Percentiles rank a stretch among this genome's conserved stretches.
These are phyloP conservation scores for Spathaspora hagerdaliae DNA, from an alignment of 805 yeast species.

Conservation along the genomic window DNA sequence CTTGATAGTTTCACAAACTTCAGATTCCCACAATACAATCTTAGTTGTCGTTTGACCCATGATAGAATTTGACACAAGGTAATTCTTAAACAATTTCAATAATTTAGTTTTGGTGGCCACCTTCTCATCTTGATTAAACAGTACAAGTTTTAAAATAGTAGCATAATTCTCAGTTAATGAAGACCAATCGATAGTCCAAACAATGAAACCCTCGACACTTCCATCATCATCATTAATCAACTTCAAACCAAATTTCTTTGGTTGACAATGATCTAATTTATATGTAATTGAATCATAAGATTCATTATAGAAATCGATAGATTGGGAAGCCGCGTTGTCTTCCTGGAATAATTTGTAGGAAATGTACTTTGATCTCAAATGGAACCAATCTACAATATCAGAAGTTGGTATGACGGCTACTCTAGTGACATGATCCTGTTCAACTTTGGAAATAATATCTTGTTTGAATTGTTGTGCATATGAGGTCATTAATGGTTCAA, in stretches of 20 bases:
- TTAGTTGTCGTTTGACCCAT: slow-evolving; percentile 9
- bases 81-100: slow-evolving; percentile 7
- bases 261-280: slow-evolving; percentile 21
- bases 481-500: slow-evolving; percentile 18
- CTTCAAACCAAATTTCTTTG: slow-evolving; percentile 30
- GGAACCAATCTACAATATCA: slow-evolving; percentile 38
- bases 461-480: slow-evolving; percentile 17
- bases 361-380: slow-evolving; percentile 32
- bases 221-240: slow-evolving; percentile 13
- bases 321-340: slow-evolving; percentile 4
- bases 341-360: slow-evolving; percentile 18
- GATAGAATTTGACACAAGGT: slow-evolving; percentile 8
- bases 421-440: slow-evolving; percentile 27
- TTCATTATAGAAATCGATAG: slow-evolving; percentile 15
- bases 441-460: slow-evolving; percentile 15
- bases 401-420: slow-evolving; percentile 25
- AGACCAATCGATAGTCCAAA: slow-evolving; percentile 39
- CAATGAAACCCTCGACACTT: slow-evolving; percentile 22
- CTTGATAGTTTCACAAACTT: slow-evolving; percentile 16
- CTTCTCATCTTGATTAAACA: slow-evolving; percentile 15
- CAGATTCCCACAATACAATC: slow-evolving; percentile 32
- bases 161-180: slow-evolving; percentile 16
- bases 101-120: slow-evolving; percentile 13
- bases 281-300: slow-evolving; percentile 17
- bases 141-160: slow-evolving; percentile 25